phyloP scores from a whole-genome alignment of 2,329 filamentous ascomycete species.

The Aspergillus amoenus region DNA sequence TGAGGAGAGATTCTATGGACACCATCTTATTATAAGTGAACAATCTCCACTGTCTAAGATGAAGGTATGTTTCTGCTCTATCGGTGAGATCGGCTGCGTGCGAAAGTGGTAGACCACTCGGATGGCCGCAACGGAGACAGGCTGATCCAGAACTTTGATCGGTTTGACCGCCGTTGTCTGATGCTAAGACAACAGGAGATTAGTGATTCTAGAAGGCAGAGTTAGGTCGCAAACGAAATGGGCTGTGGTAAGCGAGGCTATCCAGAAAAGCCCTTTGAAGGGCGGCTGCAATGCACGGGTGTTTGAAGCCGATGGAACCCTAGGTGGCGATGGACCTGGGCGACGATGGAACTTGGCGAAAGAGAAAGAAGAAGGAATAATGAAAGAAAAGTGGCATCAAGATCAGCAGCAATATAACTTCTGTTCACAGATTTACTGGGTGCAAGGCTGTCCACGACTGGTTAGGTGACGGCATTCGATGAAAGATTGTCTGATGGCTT shows the following conservation, averaged over 20 bases:
- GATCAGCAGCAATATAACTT: constrained; percentile 19
- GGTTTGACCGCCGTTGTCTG: constrained; percentile 13
- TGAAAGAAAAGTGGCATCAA: constrained; percentile 12
- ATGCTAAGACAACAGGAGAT: constrained; percentile 12
- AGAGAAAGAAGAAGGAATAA: constrained; percentile 3
- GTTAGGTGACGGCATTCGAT: constrained; percentile 22
- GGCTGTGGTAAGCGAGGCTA: constrained; percentile 12
- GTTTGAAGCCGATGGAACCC: constrained; percentile 10
- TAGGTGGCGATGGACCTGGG: constrained; percentile 10
- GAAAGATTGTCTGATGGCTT: constrained; percentile 14
- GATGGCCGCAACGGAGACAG: constrained; percentile 7
- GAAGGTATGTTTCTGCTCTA: neutral
- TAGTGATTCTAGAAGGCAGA: constrained; percentile 29
- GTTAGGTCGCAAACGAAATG: constrained; percentile 13
- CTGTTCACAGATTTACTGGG: constrained; percentile 25
- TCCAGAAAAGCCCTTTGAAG: constrained; percentile 14
- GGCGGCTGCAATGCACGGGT: constrained; percentile 11
- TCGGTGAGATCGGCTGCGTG: neutral
- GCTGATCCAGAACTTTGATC: constrained; percentile 12
- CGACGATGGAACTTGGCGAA: constrained; percentile 14
- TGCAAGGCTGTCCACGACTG: constrained; percentile 15
- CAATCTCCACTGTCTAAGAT: neutral
- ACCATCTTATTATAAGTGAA: constrained; percentile 50
- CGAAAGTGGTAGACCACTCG: neutral
- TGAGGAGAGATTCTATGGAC: constrained; percentile 65